Evolutionary conservation across 2,329 filamentous ascomycete species (phyloP).

Genomic region (Alternaria burnsii): DNA sequence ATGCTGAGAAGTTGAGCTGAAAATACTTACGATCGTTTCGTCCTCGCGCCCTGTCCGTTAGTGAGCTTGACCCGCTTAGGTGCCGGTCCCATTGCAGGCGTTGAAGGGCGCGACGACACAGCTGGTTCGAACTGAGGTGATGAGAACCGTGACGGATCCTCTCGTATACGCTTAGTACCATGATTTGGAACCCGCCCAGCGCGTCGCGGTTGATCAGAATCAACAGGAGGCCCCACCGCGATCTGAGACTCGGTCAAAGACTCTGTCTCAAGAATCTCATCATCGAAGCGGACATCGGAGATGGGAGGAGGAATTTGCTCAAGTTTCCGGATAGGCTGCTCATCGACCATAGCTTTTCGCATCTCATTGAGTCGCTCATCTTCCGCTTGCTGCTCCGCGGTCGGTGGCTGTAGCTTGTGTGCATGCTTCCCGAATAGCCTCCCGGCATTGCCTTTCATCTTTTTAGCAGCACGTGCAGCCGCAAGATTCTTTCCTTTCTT

Average conservation of each 20-base stretch:
- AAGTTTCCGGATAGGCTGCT: conserved; percentile 35
- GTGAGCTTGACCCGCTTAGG: conserved; percentile 48
- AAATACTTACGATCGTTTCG: conserved; percentile 51
- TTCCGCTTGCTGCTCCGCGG: conserved; percentile 38
- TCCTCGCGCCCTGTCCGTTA: conserved; percentile 47
- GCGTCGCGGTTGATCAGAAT: conserved; percentile 41
- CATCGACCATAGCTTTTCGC: conserved; percentile 38
- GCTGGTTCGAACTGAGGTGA: conserved; percentile 45
- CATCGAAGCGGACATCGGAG: conserved; percentile 48
- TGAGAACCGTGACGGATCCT: conserved; percentile 40
- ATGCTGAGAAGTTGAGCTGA: conserved; percentile 15
- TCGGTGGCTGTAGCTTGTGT: conserved; percentile 40
- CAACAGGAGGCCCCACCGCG: conserved; percentile 46
- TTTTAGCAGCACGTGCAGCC: conserved; percentile 42
- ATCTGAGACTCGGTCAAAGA: conserved; percentile 48
- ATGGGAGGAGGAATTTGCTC: conserved; percentile 30
- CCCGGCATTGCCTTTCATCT: conserved; percentile 39
- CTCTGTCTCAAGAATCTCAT: conserved; percentile 49
- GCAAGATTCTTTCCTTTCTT: conserved; percentile 42
- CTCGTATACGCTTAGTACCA: conserved; percentile 43
- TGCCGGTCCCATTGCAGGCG: conserved; percentile 40
- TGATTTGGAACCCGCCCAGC: conserved; percentile 39
- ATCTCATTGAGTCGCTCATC: conserved; percentile 34
- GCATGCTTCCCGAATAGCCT: conserved; percentile 43
- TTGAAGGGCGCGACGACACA: conserved; percentile 44